Evolutionary conservation across 768 basidiomycete genomes (phyloP), one percentile per base, ranked within the genome.

Genomic region (Antrodiella citrinella): DNA sequence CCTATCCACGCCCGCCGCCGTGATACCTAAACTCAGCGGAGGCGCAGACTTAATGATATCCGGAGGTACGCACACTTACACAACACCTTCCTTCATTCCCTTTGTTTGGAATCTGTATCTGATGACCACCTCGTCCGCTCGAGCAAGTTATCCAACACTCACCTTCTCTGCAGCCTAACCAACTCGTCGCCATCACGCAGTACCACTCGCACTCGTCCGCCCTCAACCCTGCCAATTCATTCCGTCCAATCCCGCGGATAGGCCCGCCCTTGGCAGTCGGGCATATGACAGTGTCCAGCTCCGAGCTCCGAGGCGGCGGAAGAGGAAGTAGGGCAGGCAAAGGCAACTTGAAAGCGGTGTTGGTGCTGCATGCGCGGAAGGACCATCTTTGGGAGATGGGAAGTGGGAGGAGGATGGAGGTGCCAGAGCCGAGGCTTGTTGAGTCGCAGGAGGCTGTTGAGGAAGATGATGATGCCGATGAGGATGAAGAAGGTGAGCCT

Each of bases 1-100:
- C 51, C 55, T 92, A n/a, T 77, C 81, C 2, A 90, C 89, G 0
- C 85, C 87, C 2, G 63, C 77, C 1, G 67, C 78, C 10, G 89
- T 90, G 23, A 77, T 91, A 30, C 83, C 83, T 0, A 72, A 82
- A 21, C 73, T 92, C 11, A 68, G 80, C 2, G 79, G 78, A 9
- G 90, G 91, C 18, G 87, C 90, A 0, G 89, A 92, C 68, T 75
- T 92, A 4, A 91, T 92, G 88, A 81, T 86, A 26, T 87, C 90
- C 3, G 90, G 89, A 65, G 86, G 86, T 85, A 60, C 60, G 81
- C 70, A 23, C n/a, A n/a, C n/a, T n/a, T n/a, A n/a, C n/a, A n/a
- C n/a, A n/a, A n/a, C n/a, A n/a, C 70, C n/a, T 30, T 42, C 2
- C 26, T 7, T 22, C 39, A 43, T 40, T 20, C 20, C 13, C 19